Evolutionary conservation across 192 early-diverging fungal genomes (phyloP).

Genomic region (Lobosporangium transversale): DNA sequence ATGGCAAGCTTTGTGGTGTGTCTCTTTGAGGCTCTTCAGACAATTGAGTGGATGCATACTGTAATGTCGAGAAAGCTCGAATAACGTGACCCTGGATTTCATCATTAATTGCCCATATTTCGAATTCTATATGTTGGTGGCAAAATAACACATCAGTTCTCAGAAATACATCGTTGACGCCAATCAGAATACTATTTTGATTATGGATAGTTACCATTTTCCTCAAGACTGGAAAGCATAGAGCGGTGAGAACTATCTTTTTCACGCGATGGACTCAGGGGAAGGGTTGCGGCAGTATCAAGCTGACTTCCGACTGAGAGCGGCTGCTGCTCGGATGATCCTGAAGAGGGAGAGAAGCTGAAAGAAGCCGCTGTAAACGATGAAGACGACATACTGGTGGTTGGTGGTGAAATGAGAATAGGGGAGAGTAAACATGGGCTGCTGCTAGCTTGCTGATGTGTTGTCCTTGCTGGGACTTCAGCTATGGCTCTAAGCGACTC

Average conservation of each 20-base stretch:
- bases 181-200: no score
- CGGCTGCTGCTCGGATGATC: conserved; percentile 18
- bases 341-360: background rate
- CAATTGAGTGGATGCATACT: conserved; percentile 28
- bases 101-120: conserved; percentile 36
- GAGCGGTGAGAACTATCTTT: conserved; percentile 22
- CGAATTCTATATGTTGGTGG: conserved; percentile 33
- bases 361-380: conserved; percentile 6
- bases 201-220: conserved; percentile 38
- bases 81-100: conserved; percentile 37
- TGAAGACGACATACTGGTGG: conserved; percentile 9
- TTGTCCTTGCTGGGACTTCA: background rate
- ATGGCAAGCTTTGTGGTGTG: background rate
- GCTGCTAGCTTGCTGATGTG: background rate
- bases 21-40: no score
- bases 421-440: conserved; percentile 35
- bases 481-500: conserved; percentile 14
- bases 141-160: no score
- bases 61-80: conserved; percentile 9
- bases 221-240: conserved; percentile 17
- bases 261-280: conserved; percentile 43
- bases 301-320: conserved; percentile 10
- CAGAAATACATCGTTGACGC: no score
- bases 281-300: conserved; percentile 34
- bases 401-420: conserved; percentile 18